Evolutionary conservation across 305 asterid genomes (phyloP), one percentile per base, ranked within the genome.

Genomic region (Rubia balearica): DNA sequence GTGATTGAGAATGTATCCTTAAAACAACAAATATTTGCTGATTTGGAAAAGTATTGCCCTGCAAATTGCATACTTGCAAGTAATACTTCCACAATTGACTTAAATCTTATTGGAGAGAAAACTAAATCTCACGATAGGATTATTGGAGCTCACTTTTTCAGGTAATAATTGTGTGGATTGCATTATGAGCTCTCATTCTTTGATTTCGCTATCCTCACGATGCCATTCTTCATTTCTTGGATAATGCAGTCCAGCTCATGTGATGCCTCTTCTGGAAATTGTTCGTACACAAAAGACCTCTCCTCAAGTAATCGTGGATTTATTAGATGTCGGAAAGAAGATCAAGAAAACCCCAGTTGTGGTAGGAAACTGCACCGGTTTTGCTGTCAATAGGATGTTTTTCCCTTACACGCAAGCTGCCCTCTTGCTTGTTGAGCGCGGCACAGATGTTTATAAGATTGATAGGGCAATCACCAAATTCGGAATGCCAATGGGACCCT

Each of bases 401-500:
- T 95, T 95, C 73, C 99, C 98, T 65, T 91, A 91, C 90, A 90
- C 96, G 45, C 98, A 91, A 85, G 97, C 96, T n/a, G 97, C 96
- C 43, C 89, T 88, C 64, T 77, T 91, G 72, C 96, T 95, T 4
- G 94, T 88, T 48, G 99, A 95, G 76, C 96, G 84, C 49, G 99
- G 99, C 72, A 59, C 92, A 8, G 97, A 91, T 77, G 77, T 88
- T 60, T 95, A 88, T 65, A 83, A 88, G 80, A 87, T 95, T 46
- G 99, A 95, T 69, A 79, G 77, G 76, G 92, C 77, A 51, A 84
- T 91, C 67, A 82, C 96, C 61, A 95, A 87, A 83, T 95, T 88
- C 40, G 99, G 99, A 69, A 90, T 95, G 99, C 99, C 99, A 0
- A 95, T 95, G 96, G 99, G 98, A n/a, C 99, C 98, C 41, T 95